Evolutionary conservation across 1,284 basidiomycete genomes (phyloP), one percentile per base, ranked within the genome.

Genomic region (Irpex lacteus): DNA sequence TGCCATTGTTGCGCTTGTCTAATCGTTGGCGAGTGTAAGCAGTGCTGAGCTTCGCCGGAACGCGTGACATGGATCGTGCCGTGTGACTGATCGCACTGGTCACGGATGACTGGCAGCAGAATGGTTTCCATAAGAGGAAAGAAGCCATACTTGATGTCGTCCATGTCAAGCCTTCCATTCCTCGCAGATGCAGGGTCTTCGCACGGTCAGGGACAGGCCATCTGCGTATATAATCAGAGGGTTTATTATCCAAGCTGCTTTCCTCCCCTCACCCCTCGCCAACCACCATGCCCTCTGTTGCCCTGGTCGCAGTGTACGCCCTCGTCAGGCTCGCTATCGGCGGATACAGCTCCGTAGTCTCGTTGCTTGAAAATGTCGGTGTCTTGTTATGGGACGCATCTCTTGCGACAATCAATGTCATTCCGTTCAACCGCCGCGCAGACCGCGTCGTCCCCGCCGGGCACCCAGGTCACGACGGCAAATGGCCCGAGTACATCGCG

Each of bases 401-500:
- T 3, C 78, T 91, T 60, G 79, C 82, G 9, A 15, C 90, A 0
- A 68, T 78, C 67, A 93, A 93, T 70, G 63, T 85, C 6, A 66
- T 91, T 52, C 74, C 78, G 0, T 84, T 83, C 1, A 84, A 80
- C 44, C 78, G 77, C 2, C 79, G 80, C 38, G 70, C 78, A 1
- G 84, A 86, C 0, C 73, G 78, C 38, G 86, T 92, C 61, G 83
- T 86, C 0, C 84, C 83, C 0, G 70, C 77, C 49, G 88, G 88
- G 0, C 75, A 80, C 59, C 81, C 84, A 2, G 90, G 90, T 0
- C 81, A 77, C 60, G 82, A 77, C n/a, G 90, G 90, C 0, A 73
- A 81, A 60, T 92, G 91, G 91, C 90, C 91, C 0, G 82, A 86
- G 67, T 91, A 80, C 69, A 74, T 80, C 1, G 73, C 86, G 3